phyloP scores from a whole-genome alignment of 768 basidiomycete species.

The Suillus alpinus region DNA sequence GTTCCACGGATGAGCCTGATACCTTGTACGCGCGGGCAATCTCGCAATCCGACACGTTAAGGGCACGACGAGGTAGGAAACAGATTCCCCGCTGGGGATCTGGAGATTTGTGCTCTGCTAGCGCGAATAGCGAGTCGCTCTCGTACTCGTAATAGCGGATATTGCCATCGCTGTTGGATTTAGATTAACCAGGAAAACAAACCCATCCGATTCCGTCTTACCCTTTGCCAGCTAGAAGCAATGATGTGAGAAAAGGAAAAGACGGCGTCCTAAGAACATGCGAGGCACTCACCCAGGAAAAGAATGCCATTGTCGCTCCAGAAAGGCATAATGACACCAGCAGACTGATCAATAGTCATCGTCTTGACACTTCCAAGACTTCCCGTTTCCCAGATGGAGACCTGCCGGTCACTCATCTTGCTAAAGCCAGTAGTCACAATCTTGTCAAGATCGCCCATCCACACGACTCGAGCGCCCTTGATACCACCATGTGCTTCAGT shows the following conservation, averaged over 20 bases:
- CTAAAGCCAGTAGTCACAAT: slow-evolving; percentile 96
- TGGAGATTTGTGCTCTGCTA: slow-evolving; percentile 83
- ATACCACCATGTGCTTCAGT: slow-evolving; percentile 90
- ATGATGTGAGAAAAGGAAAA: not conserved
- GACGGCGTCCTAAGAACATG: slow-evolving; percentile 17
- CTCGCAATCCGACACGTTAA: slow-evolving; percentile 89
- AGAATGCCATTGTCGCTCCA: slow-evolving; percentile 93
- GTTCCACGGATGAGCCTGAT: slow-evolving; percentile 69
- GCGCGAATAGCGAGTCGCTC: slow-evolving; percentile 69
- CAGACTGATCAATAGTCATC: slow-evolving; percentile 78
- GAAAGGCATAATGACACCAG: slow-evolving; percentile 97
- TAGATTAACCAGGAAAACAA: slow-evolving; percentile 8
- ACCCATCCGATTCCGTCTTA: slow-evolving; percentile 25
- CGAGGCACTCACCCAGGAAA: slow-evolving; percentile 55
- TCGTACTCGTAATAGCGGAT: slow-evolving; percentile 98
- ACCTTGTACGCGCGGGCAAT: slow-evolving; percentile 95
- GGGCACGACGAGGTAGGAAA: slow-evolving; percentile 89
- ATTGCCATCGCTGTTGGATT: slow-evolving; percentile 76
- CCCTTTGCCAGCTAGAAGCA: slow-evolving; percentile 78
- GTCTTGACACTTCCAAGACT: slow-evolving; percentile 75
- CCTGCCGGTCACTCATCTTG: slow-evolving; percentile 93
- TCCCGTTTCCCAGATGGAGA: slow-evolving; percentile 86
- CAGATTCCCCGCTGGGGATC: slow-evolving; percentile 97
- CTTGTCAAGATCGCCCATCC: slow-evolving; percentile 87
- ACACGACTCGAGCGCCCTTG: slow-evolving; percentile 85